These are phyloP conservation scores for Globisporangium solare DNA, from an alignment of 352 stramenopile species.

Conservation along the genomic window DNA sequence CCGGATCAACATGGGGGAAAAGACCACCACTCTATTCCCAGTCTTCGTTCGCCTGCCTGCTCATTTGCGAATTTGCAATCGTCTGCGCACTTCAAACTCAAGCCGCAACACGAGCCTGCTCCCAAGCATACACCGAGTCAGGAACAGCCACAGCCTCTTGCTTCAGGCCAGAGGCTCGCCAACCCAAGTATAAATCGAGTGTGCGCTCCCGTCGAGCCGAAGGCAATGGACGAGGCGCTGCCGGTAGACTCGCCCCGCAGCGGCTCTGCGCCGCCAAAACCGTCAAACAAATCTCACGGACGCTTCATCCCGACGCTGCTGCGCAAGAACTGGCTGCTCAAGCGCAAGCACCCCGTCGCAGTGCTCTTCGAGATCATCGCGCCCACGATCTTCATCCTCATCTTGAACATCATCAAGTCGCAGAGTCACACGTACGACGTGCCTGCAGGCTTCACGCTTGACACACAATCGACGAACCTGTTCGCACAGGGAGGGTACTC, in stretches of 20 bases:
- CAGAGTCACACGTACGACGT: constrained; percentile 28
- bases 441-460: constrained; percentile 28
- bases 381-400: constrained; percentile 50
- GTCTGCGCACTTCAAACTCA: constrained; percentile 1
- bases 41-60: too few species aligned
- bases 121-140: too few species aligned
- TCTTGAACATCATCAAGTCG: constrained; percentile 54
- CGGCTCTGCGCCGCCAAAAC: neutral
- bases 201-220: too few species aligned
- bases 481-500: constrained; percentile 31
- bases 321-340: constrained; percentile 79
- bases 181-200: too few species aligned
- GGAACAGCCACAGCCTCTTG: too few species aligned
- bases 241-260: constrained; percentile 9
- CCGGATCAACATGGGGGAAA: too few species aligned
- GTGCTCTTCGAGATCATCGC: constrained; percentile 56
- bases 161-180: too few species aligned
- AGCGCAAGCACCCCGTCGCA: constrained; percentile 49
- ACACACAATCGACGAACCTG: constrained; percentile 32
- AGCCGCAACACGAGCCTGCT: neutral
- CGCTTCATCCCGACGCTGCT: constrained; percentile 55
- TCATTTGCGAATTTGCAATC: neutral
- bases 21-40: too few species aligned
- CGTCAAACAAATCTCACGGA: constrained; percentile 18
- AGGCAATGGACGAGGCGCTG: constrained; percentile 5